Base-by-base conservation (phyloP, 371 early-diverging fungal genomes). In the Lichtheimia ornata region DNA sequence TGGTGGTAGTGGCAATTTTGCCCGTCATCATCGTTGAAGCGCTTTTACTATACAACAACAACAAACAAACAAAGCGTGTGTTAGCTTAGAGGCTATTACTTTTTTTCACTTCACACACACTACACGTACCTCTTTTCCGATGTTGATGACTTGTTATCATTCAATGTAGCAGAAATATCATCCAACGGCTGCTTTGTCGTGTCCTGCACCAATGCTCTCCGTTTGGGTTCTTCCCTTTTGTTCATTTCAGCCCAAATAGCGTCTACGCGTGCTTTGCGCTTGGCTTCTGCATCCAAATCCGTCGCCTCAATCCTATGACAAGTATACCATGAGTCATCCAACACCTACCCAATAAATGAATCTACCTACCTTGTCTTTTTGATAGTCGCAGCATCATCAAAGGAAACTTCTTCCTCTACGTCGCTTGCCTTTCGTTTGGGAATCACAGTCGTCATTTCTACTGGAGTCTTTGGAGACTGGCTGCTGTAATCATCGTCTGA, bases 161-260 rank as follows among this genome's bases (percentile, higher is more conserved):
- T 69, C 40, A 61, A 55, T 7, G 64, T 61, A 42, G 69, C 64
- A 24, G 69, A 69, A 51, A 69, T 69, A 56, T 69, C 69, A 54
- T 69, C 64, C 45, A 69, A 27, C 6, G 69, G 64, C 27, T 69
- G 64, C 44, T 69, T 69, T 20, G 61, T 58, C 17, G 52, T 22
- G 50, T 15, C 40, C 1, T 25, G 22, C 15, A 25, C 15, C 1
- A 15, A 24, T 9, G 53, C 43, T 25, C 44, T 49, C 25, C 56
- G 55, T 20, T 49, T 57, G 1, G 30, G 51, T 30, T 45, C 52
- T 22, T 57, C 52, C 15, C 57, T 47, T 40, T 45, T 25, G 42
- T 69, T 69, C 69, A 69, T 69, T 50, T 69, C 69, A 22, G 69
- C 69, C 69, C 69, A 69, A 20, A 69, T 69, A 27, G 64, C 64